Conservation (phyloP, 345 rosid species). For the Acer campestre region DNA sequence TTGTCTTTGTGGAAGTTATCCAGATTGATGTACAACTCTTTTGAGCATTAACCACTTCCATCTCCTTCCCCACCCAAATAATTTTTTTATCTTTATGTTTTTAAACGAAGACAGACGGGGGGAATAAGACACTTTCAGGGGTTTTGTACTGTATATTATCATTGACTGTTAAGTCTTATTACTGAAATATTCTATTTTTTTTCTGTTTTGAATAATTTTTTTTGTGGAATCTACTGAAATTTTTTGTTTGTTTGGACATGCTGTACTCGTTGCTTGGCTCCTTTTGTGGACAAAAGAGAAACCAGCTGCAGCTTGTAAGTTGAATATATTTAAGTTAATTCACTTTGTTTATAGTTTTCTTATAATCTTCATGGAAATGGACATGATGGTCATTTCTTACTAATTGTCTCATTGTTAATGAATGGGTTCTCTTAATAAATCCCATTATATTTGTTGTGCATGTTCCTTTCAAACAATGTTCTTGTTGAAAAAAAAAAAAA, state of each 20-base stretch:
- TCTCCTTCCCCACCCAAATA: too few species aligned
- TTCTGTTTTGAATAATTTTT: slow-evolving; percentile 12
- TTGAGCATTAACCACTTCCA: too few species aligned
- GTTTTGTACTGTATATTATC: neutral
- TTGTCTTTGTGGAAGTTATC: too few species aligned
- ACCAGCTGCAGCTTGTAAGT: slow-evolving; percentile 97
- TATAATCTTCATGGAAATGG: neutral
- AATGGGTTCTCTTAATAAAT: neutral
- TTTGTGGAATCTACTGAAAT: slow-evolving; percentile 27
- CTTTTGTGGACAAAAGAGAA: slow-evolving; percentile 70
- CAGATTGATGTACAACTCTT: too few species aligned
- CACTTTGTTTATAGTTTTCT: slow-evolving; percentile 7
- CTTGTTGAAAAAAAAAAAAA: neutral
- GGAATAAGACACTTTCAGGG: neutral
- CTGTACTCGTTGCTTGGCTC: slow-evolving; percentile 34
- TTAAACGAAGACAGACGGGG: too few species aligned
- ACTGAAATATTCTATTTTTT: slow-evolving; percentile 1
- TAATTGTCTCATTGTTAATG: neutral
- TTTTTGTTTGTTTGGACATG: slow-evolving; percentile 32
- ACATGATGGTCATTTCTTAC: slow-evolving; percentile 1
- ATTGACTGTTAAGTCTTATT: neutral
- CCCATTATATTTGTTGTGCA: neutral
- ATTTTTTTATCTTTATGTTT: neutral
- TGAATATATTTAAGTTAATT: slow-evolving; percentile 15
- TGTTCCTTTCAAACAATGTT: neutral